phyloP scores from a whole-genome alignment of 192 early-diverging fungal species.

The Haplosporangium gracile region DNA sequence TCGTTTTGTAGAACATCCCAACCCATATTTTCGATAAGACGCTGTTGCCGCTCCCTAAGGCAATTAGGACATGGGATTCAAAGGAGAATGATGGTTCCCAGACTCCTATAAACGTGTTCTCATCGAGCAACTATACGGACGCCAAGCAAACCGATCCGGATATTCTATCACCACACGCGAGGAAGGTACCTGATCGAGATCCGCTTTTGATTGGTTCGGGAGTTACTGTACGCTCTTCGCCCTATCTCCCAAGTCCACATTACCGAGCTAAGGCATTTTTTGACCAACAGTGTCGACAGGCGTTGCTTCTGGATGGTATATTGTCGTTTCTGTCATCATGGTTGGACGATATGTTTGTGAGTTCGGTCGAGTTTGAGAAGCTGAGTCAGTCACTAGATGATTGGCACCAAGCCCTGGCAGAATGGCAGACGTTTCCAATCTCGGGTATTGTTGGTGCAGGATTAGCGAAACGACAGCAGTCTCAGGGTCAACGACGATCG shows the following conservation, averaged over 20 bases:
- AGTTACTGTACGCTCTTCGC: background rate
- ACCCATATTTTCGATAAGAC: slow-evolving; percentile 54
- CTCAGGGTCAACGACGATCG: background rate
- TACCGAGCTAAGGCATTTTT: slow-evolving; percentile 37
- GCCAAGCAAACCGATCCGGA: background rate
- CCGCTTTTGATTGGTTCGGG: slow-evolving; percentile 17
- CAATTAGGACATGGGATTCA: slow-evolving; percentile 2
- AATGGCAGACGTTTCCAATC: slow-evolving; percentile 51
- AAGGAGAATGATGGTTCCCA: background rate
- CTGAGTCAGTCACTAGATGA: slow-evolving; percentile 39
- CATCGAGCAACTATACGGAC: background rate
- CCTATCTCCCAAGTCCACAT: slow-evolving; percentile 33
- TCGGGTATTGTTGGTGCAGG: slow-evolving; percentile 19
- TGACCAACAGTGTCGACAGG: slow-evolving; percentile 54
- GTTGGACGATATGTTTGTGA: slow-evolving; percentile 51
- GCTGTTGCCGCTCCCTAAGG: slow-evolving; percentile 28
- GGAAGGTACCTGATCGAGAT: background rate
- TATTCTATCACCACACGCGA: background rate
- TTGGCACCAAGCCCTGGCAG: slow-evolving; percentile 40
- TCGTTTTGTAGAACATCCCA: slow-evolving; percentile 38
- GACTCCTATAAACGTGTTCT: background rate
- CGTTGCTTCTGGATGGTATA: slow-evolving; percentile 42
- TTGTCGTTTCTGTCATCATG: slow-evolving; percentile 45
- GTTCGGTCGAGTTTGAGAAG: slow-evolving; percentile 49
- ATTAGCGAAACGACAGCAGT: slow-evolving; percentile 3